Base-by-base conservation (phyloP, 495 filamentous ascomycete species). In the Daldinia bambusicola region DNA sequence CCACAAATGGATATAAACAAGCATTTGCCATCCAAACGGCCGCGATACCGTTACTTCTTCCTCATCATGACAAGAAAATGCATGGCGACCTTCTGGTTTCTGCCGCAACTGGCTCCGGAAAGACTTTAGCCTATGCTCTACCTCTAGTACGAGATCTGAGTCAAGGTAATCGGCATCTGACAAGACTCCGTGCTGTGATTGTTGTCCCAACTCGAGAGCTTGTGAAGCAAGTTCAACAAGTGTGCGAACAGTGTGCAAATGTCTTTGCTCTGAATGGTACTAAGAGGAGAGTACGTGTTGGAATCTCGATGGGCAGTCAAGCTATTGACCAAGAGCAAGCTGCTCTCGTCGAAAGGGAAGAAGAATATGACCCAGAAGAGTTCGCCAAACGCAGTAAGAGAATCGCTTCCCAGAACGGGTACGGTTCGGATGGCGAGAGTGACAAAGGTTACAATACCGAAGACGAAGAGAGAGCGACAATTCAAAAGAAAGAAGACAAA, bases 201-300 rank as follows among this genome's bases (percentile, higher is more conserved):
- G 89, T 98, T 8, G 87, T 98, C 13, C 95, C 95, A 3, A 98
- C 95, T 0, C 80, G 95, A 80, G 94, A 98, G 71, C 84, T 98
- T 36, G 93, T 97, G 13, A 87, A 85, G 41, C 95, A 99, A 78
- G 94, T 91, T 6, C 85, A 89, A 37, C 87, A 89, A 50, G 87
- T 90, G 0, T 91, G 88, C 59, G 90, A 93, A 61, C 81, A 91
- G 1, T 92, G 90, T 66, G 83, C 88, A 14, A 66, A 79, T 26
- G 76, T 81, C 5, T 84, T 85, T 70, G 67, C 79, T 36, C 58
- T 79, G n/a, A 65, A 79, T 55, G 80, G 82, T 13, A 84, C 88
- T 2, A 91, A 86, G 60, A 70, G 56, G 20, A 82, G 88, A 18
- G 79, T 97, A 20, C 91, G 90, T 67, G 85, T 98, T 32, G 94